A percentile compares a stretch with the other conserved stretches of the same genome.
Conservation (phyloP, 331 rosid genomes). For the Rosa hybrid region DNA sequence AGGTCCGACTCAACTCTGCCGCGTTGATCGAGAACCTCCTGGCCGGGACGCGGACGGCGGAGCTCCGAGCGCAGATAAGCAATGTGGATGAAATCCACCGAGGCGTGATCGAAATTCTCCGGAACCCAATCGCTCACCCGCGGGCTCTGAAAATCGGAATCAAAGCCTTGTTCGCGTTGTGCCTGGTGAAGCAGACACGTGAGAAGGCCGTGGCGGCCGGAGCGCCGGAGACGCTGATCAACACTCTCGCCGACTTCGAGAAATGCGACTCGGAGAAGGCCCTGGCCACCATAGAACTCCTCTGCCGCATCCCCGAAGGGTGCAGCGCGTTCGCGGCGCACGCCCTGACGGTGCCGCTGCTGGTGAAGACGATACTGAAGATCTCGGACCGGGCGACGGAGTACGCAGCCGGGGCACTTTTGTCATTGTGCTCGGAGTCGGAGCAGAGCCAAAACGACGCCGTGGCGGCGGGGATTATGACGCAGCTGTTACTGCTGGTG, state of each 20-base stretch:
- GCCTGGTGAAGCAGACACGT: conserved; percentile 75
- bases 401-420: conserved; percentile 80
- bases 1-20: conserved; percentile 77
- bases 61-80: conserved; percentile 62
- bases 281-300: conserved; percentile 75
- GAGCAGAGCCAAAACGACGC: conserved; percentile 63
- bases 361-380: conserved; percentile 78
- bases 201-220: conserved; percentile 73
- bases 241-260: conserved; percentile 74
- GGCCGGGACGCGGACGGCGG: conserved; percentile 68
- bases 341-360: conserved; percentile 81
- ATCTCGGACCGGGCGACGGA: conserved; percentile 86
- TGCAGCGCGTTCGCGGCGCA: conserved; percentile 59
- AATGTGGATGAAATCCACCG: conserved; percentile 62
- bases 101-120: conserved; percentile 67
- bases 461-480: conserved; percentile 79
- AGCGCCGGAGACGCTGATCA: conserved; percentile 63
- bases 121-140: conserved; percentile 49
- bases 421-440: conserved; percentile 71
- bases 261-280: conserved; percentile 87
- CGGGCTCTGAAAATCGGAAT: conserved; percentile 76
- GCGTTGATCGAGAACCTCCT: conserved; percentile 63
- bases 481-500: conserved; percentile 74
- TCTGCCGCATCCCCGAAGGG: conserved; percentile 70
- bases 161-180: conserved; percentile 74